Evolutionary conservation across 495 filamentous ascomycete species (phyloP), one percentile per base, ranked within the genome.

Genomic region (Penicillium silybi): DNA sequence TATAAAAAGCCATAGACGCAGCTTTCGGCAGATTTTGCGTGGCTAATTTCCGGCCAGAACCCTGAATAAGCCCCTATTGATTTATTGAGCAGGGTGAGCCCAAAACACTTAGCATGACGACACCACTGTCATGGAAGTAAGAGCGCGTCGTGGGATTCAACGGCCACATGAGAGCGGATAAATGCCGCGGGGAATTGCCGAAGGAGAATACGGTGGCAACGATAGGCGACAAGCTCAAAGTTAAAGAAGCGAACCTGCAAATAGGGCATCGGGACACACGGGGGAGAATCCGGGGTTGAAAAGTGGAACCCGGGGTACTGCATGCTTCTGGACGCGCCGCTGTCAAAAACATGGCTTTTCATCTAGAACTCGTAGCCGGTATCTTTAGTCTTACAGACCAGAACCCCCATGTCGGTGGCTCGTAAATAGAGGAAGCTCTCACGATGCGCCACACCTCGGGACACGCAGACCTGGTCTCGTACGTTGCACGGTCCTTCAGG

Each of bases 281-380:
- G 53, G 46, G 58, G 27, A 27, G 35, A 54, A 61, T 57, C 58
- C 35, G 58, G 58, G 58, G 58, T 43, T 27, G 18, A 55, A 20
- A 52, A 46, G 56, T 44, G 26, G 38, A 15, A 34, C 19, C 11
- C 26, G 35, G 16, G 20, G 9, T 10, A 53, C 9, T 15, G 2
- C 1, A 13, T 32, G 29, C 29, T 32, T 32, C 13, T 32, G 29
- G 29, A 32, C 0, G 11, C 0, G 29, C 7, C 4, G 10, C 10
- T 32, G 29, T 3, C 10, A 13, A 32, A 13, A 15, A 32, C 29
- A 32, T 11, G 29, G 29, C 29, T 32, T 6, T 2, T 6, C 6
- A 32, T 32, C 29, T 13, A 13, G 29, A 32, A 10, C 11, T 13
- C 9, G 9, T 32, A 3, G 1, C 1, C 11, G 11, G 29, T 13